Base-by-base conservation (phyloP, 1,284 basidiomycete species). In the Cryptococcus sp. region DNA sequence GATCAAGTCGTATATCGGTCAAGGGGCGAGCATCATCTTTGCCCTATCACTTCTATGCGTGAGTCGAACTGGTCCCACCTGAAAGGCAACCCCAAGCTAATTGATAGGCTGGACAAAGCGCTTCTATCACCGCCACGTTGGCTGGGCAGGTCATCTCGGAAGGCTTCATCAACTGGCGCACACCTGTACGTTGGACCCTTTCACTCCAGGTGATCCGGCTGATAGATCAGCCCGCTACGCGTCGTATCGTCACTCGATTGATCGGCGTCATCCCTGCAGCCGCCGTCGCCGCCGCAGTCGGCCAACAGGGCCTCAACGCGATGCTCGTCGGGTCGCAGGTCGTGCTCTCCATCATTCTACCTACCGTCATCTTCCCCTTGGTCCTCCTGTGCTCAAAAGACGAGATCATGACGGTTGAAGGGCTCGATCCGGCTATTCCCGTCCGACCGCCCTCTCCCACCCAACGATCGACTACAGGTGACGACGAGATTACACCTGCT, bases 131-230 rank as follows among this genome's bases (percentile, higher is more conserved):
- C 1, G 92, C 89, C 6, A 97, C 92, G 0, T 79, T 97, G 11
- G 87, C 91, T 0, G 94, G 93, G 22, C 79, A 97, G 72, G 84
- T 92, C 38, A 86, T 97, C 28, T 86, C 85, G 0, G 94, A 97
- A 73, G 94, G 94, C 0, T 95, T 97, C 72, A 79, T 98, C 53
- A 81, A 83, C 50, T 97, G 93, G 93, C 80, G 80, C 45, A 80
- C 90, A 42, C 86, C 87, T 48, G 86, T 88, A 63, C 69, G 80
- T 36, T 3, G 28, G 25, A 22, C 22, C 36, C 45, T 48, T 38
- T 10, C 35, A 31, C 28, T n/a, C 28, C 23, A 37, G 11, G 31
- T 19, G 5, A 46, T 39, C 22, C 14, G 4, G 40, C 40, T 42
- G 48, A 45, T 22, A 36, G 19, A 48, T 18, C 54, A 88, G 84